Evolutionary conservation across 192 early-diverging fungal species (phyloP).

Genomic region (Gigaspora rosea): DNA sequence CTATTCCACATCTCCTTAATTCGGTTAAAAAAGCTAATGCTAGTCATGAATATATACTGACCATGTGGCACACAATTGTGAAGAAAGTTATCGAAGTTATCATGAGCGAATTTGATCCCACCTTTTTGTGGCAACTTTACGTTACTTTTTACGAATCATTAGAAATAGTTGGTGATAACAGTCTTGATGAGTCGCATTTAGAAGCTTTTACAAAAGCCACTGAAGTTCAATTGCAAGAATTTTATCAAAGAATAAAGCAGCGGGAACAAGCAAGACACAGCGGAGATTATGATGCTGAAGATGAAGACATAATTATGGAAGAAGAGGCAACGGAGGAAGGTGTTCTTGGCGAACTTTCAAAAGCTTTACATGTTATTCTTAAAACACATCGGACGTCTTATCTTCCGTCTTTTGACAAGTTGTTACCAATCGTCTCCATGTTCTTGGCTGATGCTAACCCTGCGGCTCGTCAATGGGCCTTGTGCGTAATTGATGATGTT

Average conservation of each 20-base stretch:
- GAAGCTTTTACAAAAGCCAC: constrained; percentile 71
- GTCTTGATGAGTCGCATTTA: constrained; percentile 65
- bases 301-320: constrained; percentile 84
- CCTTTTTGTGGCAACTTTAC: constrained; percentile 78
- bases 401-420: constrained; percentile 77
- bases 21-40: constrained; percentile 57
- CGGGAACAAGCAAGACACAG: constrained; percentile 73
- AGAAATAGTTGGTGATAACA: constrained; percentile 64
- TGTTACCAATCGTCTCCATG: constrained; percentile 71
- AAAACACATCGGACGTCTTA: constrained; percentile 71
- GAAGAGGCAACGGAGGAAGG: constrained; percentile 83
- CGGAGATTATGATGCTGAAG: constrained; percentile 88
- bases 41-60: constrained; percentile 53
- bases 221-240: constrained; percentile 73
- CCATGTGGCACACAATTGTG: constrained; percentile 75
- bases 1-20: constrained; percentile 80
- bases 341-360: constrained; percentile 81
- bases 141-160: constrained; percentile 74
- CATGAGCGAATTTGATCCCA: constrained; percentile 77
- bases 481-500: constrained; percentile 92
- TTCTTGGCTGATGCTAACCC: constrained; percentile 67
- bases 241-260: constrained; percentile 71
- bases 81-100: constrained; percentile 80
- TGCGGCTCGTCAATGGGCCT: constrained; percentile 86
- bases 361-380: constrained; percentile 79